A percentile compares a stretch with the other conserved stretches of the same genome.
phyloP scores from a whole-genome alignment of 192 early-diverging fungal species.

The Linnemannia schmuckeri region DNA sequence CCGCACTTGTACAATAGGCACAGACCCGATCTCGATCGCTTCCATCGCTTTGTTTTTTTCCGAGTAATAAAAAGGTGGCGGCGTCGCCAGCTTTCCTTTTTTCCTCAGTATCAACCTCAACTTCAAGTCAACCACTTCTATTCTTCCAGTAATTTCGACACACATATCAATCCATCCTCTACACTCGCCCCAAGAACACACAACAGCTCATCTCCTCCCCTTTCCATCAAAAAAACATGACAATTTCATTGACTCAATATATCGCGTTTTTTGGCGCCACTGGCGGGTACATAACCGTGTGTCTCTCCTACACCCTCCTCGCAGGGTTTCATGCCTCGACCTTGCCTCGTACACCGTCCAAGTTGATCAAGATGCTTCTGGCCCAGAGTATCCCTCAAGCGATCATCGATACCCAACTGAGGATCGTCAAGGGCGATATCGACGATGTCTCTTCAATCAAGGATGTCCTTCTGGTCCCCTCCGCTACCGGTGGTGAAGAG shows the following conservation, averaged over 20 bases:
- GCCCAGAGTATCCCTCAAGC: conserved; percentile 4
- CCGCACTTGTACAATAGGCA: no score
- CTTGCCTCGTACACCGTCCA: conserved; percentile 6
- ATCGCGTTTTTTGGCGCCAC: neutral
- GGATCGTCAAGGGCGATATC: conserved; percentile 10
- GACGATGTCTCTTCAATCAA: neutral
- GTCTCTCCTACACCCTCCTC: neutral
- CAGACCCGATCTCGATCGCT: no score
- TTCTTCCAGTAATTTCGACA: no score
- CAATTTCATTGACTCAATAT: neutral
- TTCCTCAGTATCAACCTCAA: no score
- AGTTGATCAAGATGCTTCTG: conserved; percentile 11
- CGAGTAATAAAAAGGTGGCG: no score
- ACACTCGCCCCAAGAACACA: neutral
- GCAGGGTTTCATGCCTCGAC: neutral
- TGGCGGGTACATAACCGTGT: neutral
- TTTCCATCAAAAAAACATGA: neutral
- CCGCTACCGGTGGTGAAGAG: no score
- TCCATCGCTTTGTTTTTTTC: no score
- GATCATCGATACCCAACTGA: neutral
- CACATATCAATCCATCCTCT: no score
- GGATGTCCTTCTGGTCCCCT: no score
- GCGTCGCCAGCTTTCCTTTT: no score
- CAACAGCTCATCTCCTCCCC: neutral
- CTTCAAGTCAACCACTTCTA: no score